Base-by-base conservation (phyloP, 1,284 basidiomycete species). In the Rhodotorula sp. region DNA sequence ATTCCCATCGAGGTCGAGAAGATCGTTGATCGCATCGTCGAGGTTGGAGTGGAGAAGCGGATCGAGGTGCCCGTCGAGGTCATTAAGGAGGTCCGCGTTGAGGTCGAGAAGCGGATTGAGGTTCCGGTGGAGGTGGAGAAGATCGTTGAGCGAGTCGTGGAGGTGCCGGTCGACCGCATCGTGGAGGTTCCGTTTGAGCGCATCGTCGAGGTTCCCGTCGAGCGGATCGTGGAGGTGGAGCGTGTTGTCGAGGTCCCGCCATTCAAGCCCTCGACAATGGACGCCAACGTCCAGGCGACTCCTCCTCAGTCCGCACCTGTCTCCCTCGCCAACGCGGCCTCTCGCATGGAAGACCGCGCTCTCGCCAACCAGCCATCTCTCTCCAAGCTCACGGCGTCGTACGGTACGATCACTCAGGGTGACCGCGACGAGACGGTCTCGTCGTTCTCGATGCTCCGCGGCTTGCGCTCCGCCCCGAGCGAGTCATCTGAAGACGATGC, bases 221-320 rank as follows among this genome's bases (percentile, higher is more conserved):
- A 62, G 29, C 57, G 53, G 0, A 55, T 54, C 51, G 59, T 68
- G 59, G 59, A 64, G 36, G 66, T 56, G 10, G 34, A 34, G 19
- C 47, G 47, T 4, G 30, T 51, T 17, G 34, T 58, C 48, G 59
- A 64, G 56, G 59, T 62, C n/a, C 36, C 29, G 44, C 76, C 54
- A 1, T 62, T 62, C 24, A 20, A 34, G 6, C 52, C 54, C 44
- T 13, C 29, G 4, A 48, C 51, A 24, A 34, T 64, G 36, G 62
- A 69, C 39, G 63, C 57, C 30, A 64, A 57, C 80, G 22, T 78
- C 78, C 54, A 68, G 61, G 59, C 27, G 39, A 34, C 13, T 51
- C 36, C 20, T 46, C 48, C 7, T 36, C 60, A 47, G 24, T 52
- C 60, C 15, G 58, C 52, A 20, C 51, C 51, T 51, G 54, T 30